Conservation (phyloP, 345 rosid species). For the rapeseed (Brassica napus) region Da-Ae NC_063451.1:26168001-26168500, state of each 20-base stretch:
- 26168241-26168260: too few relatives aligned
- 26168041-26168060: too few relatives aligned
- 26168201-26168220: too few relatives aligned
- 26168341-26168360: background rate
- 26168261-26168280: conserved; percentile 5
- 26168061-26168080: too few relatives aligned
- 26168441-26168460: background rate
- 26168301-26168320: conserved; percentile 6
- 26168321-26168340: background rate
- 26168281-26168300: conserved; percentile 1
- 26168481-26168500: background rate
- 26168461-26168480: background rate
- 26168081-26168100: too few relatives aligned
- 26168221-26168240: too few relatives aligned
- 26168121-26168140: too few relatives aligned
- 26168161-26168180: too few relatives aligned
- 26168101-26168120: too few relatives aligned
- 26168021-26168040: too few relatives aligned
- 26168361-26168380: conserved; percentile 14
- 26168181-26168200: too few relatives aligned
- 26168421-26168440: background rate
- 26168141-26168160: too few relatives aligned
- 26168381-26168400: background rate
- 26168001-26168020: background rate
- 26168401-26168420: background rate